Evolutionary conservation across 306 rosid species (phyloP), one percentile per base, ranked within the genome.

Genomic region (Styphnolobium japonicum): DNA sequence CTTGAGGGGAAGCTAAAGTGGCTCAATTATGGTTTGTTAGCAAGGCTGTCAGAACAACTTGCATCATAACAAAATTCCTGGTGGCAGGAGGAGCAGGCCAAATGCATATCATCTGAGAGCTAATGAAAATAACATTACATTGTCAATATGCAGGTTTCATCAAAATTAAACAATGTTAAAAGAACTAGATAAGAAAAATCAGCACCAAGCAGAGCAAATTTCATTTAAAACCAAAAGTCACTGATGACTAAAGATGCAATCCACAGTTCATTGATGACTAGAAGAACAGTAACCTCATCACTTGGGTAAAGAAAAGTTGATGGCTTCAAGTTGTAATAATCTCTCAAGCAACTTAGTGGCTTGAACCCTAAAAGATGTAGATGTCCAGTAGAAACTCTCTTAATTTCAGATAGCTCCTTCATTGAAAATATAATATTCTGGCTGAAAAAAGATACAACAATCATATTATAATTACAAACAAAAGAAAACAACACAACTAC

Each of bases 361-460:
- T 92, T 94, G 94, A 94, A 94, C 71, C 98, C 98, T 40, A 94
- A 87, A 79, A 94, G 93, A 29, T 82, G 88, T 51, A 94, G 91
- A 60, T 88, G 92, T 69, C 95, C 97, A 45, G 86, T 69, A 4
- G 94, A 83, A 71, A 91, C 71, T 85, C 92, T 87, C 78, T 85
- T 94, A 55, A 94, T 86, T 85, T 89, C 92, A 29, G 92, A 89
- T 71, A 94, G 87, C 76, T 94, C 97, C 72, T 86, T 92, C 80
- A 33, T 72, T 39, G 97, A 91, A 86, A 94, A 85, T 83, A 62
- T 82, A 72, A 94, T 79, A 77, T 84, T 85, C 91, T 88, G 84
- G 76, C 98, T 94, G 88, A 29, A 88, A 86, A 71, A 65, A 53
- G 29, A 62, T 18, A 49, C 29, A 85, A 60, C 18, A 62, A 46